Evolutionary conservation across 176 grass and related monocot species (phyloP), one percentile per base, ranked within the genome.

Genomic region (Cenchrus americanus): DNA sequence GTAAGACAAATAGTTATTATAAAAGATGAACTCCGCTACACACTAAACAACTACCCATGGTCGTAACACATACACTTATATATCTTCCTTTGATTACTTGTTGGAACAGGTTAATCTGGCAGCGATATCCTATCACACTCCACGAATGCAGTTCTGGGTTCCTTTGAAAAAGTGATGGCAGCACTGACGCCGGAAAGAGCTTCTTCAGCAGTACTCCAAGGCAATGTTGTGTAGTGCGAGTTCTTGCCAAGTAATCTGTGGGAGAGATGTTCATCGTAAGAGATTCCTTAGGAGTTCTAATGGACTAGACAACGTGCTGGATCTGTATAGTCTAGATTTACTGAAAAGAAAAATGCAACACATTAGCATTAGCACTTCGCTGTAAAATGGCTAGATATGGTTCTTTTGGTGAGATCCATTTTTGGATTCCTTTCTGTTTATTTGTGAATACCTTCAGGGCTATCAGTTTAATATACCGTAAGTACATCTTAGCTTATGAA

Each of bases 361-460:
- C 18, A 55, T 19, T 73, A 85, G 75, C 42, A n/a, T 80, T 71
- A 63, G 1, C 13, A 27, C 27, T 64, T 72, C 18, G 2, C 1
- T 86, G 34, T 27, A 80, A 63, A 86, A 10, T 32, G 62, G 9
- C 5, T 19, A 77, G 47, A 55, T 76, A 40, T 53, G 70, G 23
- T 40, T 75, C 19, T 75, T 65, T 65, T 12, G 46, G 41, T 60
- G 7, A 30, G 66, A 59, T 60, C 54, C 37, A 57, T 13, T n/a
- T 75, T 17, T n/a, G 7, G 8, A 32, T 54, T 30, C 14, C 0
- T 30, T 30, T 54, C 10, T 37, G 10, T 65, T 26, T 3, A n/a
- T 80, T 8, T 66, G 83, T 77, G 50, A 68, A 84, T 77, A 84
- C 37, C 50, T 84, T 21, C 15, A 59, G 63, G 51, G 47, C 5